Base-by-base conservation (phyloP, 768 basidiomycete genomes). In the Pleurotus citrinopileatus region DNA sequence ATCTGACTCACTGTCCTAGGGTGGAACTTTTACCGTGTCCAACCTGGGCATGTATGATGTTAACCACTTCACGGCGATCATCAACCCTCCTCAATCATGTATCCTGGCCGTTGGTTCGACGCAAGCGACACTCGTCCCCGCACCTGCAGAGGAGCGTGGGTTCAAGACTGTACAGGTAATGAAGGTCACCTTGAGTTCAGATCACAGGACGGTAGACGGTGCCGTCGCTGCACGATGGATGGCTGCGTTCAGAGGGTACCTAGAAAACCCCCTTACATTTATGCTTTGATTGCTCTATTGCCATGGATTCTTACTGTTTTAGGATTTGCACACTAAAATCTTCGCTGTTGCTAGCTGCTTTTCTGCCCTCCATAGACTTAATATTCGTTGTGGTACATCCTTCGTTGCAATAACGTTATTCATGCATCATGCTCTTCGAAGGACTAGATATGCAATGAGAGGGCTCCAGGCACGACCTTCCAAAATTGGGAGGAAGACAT, bases 31-130 rank as follows among this genome's bases (percentile, higher is more conserved):
- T 76, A 98, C 97, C 40, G 92, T 99, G 68, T 99, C 97, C 56
- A 99, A 99, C 76, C 80, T 99, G 53, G 97, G 97, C 72, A 99
- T 99, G 97, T 97, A 81, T 67, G 95, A 90, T 57, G 83, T 98
- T 64, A 82, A 86, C 53, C 89, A 94, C 72, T 99, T 99, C 73
- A 98, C 95, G 12, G 97, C 97, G 43, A 98, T 99, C 76, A 96
- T 99, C 82, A 99, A 99, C 79, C 85, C 90, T 12, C 97, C 97
- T 22, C 97, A 98, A 72, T 91, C 93, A 43, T 98, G 95, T 73
- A 99, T 98, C 65, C 87, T 99, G 57, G 97, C 97, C 42, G 84
- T 98, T 61, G 95, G 97, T 29, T 80, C 86, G 17, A 94, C 93
- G 15, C 80, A 85, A 67, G 81, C 91, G n/a, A 89, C 87, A 51